Percentiles rank a stretch among this genome's conserved stretches.
Evolutionary conservation across 192 early-diverging fungal genomes (phyloP).

Genomic region (Podila horticola): DNA sequence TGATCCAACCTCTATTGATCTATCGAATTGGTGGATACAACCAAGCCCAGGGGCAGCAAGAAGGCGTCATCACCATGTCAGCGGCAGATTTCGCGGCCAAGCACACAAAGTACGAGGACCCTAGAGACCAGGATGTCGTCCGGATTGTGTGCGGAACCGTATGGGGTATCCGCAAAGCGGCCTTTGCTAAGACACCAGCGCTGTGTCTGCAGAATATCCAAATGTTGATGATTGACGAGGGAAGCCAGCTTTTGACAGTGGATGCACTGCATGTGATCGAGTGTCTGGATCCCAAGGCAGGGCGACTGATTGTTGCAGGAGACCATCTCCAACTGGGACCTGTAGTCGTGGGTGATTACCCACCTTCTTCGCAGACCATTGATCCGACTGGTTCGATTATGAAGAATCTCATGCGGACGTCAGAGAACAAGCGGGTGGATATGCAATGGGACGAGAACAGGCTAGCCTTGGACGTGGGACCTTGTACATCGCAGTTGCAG

Average conservation of each 20-base stretch:
- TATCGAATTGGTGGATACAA: slow-evolving; percentile 30
- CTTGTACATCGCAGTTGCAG: slow-evolving; percentile 58
- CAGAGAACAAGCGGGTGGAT: slow-evolving; percentile 22
- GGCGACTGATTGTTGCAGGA: slow-evolving; percentile 63
- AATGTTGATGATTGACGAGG: slow-evolving; percentile 51
- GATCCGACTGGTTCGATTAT: slow-evolving; percentile 61
- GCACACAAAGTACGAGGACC: slow-evolving; percentile 32
- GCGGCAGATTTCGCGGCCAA: slow-evolving; percentile 42
- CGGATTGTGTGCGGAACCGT: slow-evolving; percentile 40
- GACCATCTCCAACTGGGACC: slow-evolving; percentile 66
- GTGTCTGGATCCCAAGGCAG: slow-evolving; percentile 40
- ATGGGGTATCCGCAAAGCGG: slow-evolving; percentile 23
- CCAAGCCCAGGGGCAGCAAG: slow-evolving; percentile 4
- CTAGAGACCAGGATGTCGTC: slow-evolving; percentile 10
- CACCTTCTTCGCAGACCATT: slow-evolving; percentile 35
- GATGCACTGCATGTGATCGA: slow-evolving; percentile 56
- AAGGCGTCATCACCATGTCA: slow-evolving; percentile 6
- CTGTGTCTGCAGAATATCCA: slow-evolving; percentile 42
- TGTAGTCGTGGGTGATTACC: slow-evolving; percentile 56
- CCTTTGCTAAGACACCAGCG: slow-evolving; percentile 9
- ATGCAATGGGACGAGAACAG: slow-evolving; percentile 19
- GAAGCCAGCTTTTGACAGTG: slow-evolving; percentile 54
- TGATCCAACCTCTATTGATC: slow-evolving; percentile 13
- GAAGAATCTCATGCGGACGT: slow-evolving; percentile 58
- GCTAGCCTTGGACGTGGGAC: slow-evolving; percentile 52